Base-by-base conservation (phyloP, 805 yeast genomes). In the Pichia cephalocereana region DNA sequence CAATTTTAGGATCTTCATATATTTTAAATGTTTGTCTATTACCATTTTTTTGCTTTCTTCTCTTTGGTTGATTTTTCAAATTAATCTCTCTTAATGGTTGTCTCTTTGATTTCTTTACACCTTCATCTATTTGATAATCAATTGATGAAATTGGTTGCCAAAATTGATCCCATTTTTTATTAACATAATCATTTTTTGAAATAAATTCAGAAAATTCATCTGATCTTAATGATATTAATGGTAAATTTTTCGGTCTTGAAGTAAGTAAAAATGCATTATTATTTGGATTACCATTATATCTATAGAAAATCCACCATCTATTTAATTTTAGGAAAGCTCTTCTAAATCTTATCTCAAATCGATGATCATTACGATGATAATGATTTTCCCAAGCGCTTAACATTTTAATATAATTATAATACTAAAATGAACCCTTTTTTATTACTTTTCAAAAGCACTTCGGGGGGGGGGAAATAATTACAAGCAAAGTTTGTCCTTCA, bases 291-390 rank as follows among this genome's bases (percentile, higher is more conserved):
- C 54, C 55, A 2, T 46, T 43, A 17, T 54, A 52, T n/a, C 54
- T 49, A 17, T 52, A 43, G 44, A 46, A 54, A 43, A 57, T 57
- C 63, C 61, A 57, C 63, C 65, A 62, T 18, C 58, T 60, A 44
- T 57, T 52, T 41, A 63, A 47, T 41, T 55, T 56, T 19, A 64
- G 45, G 45, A 54, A 55, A 12, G 52, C 45, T 30, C 48, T 56
- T 38, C 41, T 53, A 9, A 48, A 17, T n/a, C 41, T 45, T 15
- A 45, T 28, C 4, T 49, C 44, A 8, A 48, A 12, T 3, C 19
- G 31, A 19, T 42, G 38, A 19, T 30, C 32, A 6, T 38, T 18
- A 23, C 23, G 26, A 41, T 40, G 27, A 26, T 36, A n/a, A 41
- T 40, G 46, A 17, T 34, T 43, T 27, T 47, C 38, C 46, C 41